These are phyloP conservation scores for Triticum aestivum DNA, from an alignment of 176 grass and related monocot genomes.

Conservation along the genomic window IWGSC_CS_RefSeq_v2.1 NC_057803.1:589101306-589101805, in stretches of 20 bases:
- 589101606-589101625: not conserved
- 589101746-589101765: not conserved
- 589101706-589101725: not conserved
- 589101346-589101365: slow-evolving; percentile 10
- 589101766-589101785: not conserved
- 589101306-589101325: not conserved
- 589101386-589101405: not conserved
- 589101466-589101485: too few relatives aligned
- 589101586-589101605: not conserved
- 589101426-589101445: too few relatives aligned
- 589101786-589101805: too few relatives aligned
- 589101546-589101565: not conserved
- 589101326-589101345: not conserved
- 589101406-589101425: too few relatives aligned
- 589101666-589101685: not conserved
- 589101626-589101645: not conserved
- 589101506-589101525: too few relatives aligned
- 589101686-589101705: not conserved
- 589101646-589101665: not conserved
- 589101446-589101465: too few relatives aligned
- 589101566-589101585: not conserved
- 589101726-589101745: not conserved
- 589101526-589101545: too few relatives aligned
- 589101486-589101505: too few relatives aligned
- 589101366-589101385: not conserved